Conservation (phyloP, 2,329 filamentous ascomycete species). For the Arthrobotrys sphaeroides region DNA sequence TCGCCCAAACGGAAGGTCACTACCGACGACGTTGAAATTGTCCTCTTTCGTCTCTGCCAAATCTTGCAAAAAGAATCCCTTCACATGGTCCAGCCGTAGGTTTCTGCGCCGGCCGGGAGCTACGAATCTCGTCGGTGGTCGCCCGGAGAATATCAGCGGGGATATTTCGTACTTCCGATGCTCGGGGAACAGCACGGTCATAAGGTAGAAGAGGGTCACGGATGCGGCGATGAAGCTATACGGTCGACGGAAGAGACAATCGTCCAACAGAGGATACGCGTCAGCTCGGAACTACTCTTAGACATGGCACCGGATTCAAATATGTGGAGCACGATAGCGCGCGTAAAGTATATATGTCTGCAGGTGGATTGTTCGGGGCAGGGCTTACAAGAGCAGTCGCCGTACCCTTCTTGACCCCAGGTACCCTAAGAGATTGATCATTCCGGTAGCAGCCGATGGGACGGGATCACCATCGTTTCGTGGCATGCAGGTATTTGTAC, state of each 20-base stretch:
- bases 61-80: constrained; percentile 49
- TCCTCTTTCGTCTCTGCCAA: constrained; percentile 41
- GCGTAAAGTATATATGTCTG: neutral
- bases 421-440: constrained; percentile 43
- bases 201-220: constrained; percentile 41
- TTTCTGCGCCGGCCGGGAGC: constrained; percentile 33
- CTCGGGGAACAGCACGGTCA: constrained; percentile 38
- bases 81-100: constrained; percentile 38
- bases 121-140: constrained; percentile 37
- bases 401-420: constrained; percentile 47
- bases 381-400: constrained; percentile 50
- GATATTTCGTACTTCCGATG: constrained; percentile 28
- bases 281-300: constrained; percentile 5
- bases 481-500: constrained; percentile 24
- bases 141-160: constrained; percentile 45
- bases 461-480: constrained; percentile 40
- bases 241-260: neutral
- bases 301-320: constrained; percentile 23
- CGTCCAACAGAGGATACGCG: constrained; percentile 10
- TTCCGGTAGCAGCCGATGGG: constrained; percentile 36
- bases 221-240: constrained; percentile 45
- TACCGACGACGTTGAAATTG: constrained; percentile 52
- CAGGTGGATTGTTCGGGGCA: constrained; percentile 1
- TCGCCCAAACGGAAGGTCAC: constrained; percentile 45
- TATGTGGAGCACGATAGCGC: constrained; percentile 2